Conservation (phyloP, 495 filamentous ascomycete species). For the Daldinia loculata region DNA sequence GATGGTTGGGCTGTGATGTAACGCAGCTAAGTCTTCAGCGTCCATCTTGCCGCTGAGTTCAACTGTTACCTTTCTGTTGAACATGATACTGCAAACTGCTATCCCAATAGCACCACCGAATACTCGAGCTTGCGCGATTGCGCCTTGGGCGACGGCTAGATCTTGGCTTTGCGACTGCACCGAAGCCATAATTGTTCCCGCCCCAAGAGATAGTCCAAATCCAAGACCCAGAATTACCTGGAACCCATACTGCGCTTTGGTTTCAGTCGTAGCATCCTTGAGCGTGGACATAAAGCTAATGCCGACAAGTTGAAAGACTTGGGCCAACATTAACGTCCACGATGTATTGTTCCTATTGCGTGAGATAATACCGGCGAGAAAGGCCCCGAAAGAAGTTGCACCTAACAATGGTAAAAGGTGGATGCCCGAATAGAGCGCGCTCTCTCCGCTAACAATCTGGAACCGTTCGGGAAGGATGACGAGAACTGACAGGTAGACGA, state of each 20-base stretch:
- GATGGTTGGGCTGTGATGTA: constrained; percentile 45
- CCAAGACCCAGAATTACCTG: constrained; percentile 65
- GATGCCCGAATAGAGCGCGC: constrained; percentile 61
- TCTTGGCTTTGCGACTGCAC: constrained; percentile 59
- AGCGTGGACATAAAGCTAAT: constrained; percentile 59
- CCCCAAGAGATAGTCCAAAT: constrained; percentile 59
- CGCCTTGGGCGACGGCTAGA: constrained; percentile 63
- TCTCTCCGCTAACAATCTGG: constrained; percentile 63
- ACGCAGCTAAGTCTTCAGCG: constrained; percentile 35
- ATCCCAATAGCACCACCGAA: constrained; percentile 67
- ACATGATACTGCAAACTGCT: constrained; percentile 55
- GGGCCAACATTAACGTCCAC: constrained; percentile 58
- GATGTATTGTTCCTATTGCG: constrained; percentile 59
- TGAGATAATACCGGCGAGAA: constrained; percentile 56
- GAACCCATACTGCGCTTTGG: constrained; percentile 57
- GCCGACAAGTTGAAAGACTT: constrained; percentile 61
- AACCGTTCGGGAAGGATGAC: constrained; percentile 69
- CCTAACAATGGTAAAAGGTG: constrained; percentile 66
- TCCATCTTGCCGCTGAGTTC: constrained; percentile 38
- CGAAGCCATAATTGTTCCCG: constrained; percentile 60
- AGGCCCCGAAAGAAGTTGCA: constrained; percentile 61
- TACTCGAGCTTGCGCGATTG: constrained; percentile 64
- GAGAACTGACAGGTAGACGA: constrained; percentile 63
- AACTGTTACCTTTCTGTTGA: constrained; percentile 46
- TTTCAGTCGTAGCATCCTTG: constrained; percentile 35